Conservation (phyloP, 306 rosid genomes). For the Vigna nakashimae region DNA sequence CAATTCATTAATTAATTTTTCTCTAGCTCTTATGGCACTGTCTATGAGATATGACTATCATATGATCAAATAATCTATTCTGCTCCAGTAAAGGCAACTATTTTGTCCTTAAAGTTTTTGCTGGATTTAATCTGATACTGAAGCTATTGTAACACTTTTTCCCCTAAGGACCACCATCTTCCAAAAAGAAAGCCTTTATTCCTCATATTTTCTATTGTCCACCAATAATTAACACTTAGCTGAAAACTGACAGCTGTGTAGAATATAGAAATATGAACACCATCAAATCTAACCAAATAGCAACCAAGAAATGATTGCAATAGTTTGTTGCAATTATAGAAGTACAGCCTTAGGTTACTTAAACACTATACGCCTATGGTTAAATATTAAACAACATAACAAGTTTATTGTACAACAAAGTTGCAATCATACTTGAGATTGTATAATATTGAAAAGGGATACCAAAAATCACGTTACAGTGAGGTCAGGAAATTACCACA, state of each 20-base stretch:
- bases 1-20: slow-evolving; percentile 26
- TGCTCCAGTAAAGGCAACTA: not conserved
- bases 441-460: slow-evolving; percentile 17
- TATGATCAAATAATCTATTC: slow-evolving; percentile 30
- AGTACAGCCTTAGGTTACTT: slow-evolving; percentile 33
- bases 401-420: slow-evolving; percentile 20
- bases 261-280: slow-evolving; percentile 38
- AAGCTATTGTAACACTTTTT: slow-evolving; percentile 22
- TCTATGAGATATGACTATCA: slow-evolving; percentile 21
- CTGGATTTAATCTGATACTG: slow-evolving; percentile 23
- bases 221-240: slow-evolving; percentile 28
- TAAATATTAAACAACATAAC: slow-evolving; percentile 9
- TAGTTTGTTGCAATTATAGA: slow-evolving; percentile 25
- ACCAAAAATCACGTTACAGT: slow-evolving; percentile 33
- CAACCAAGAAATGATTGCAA: slow-evolving; percentile 26
- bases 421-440: slow-evolving; percentile 23
- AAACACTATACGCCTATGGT: slow-evolving; percentile 18
- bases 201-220: slow-evolving; percentile 32
- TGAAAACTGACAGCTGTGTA: slow-evolving; percentile 14
- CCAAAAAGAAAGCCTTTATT: slow-evolving; percentile 23
- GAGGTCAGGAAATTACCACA: slow-evolving; percentile 67
- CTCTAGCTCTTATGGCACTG: slow-evolving; percentile 1
- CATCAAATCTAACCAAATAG: slow-evolving; percentile 25
- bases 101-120: slow-evolving; percentile 3
- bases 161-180: slow-evolving; percentile 28